Conservation (phyloP, 495 filamentous ascomycete genomes). For the Xylaria palmicola region DNA sequence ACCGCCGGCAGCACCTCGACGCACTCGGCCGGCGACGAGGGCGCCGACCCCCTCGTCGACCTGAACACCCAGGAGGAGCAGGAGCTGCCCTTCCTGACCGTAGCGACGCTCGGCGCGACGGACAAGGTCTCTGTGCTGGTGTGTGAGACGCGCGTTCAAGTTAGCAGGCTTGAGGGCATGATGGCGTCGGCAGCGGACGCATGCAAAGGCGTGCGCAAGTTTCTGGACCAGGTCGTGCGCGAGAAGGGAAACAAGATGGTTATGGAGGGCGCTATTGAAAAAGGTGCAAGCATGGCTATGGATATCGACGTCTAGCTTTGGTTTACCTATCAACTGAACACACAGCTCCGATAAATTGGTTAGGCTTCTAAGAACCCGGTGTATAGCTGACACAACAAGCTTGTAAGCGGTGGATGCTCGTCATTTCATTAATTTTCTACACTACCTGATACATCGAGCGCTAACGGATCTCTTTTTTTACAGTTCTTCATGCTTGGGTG, state of each 20-base stretch:
- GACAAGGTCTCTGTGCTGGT: constrained; percentile 78
- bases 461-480: constrained; percentile 22
- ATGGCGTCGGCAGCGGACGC: constrained; percentile 88
- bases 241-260: constrained; percentile 64
- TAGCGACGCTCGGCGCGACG: constrained; percentile 68
- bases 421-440: constrained; percentile 11
- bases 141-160: constrained; percentile 81
- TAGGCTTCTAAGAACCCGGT: background rate
- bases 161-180: constrained; percentile 82
- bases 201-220: constrained; percentile 78
- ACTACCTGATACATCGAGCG: constrained; percentile 8
- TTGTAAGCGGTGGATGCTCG: background rate
- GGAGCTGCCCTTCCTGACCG: constrained; percentile 84
- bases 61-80: constrained; percentile 82
- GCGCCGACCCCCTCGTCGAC: constrained; percentile 85
- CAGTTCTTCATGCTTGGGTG: constrained; percentile 46
- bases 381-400: background rate
- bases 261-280: constrained; percentile 53
- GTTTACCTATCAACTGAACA: constrained; percentile 3
- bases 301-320: constrained; percentile 36
- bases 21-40: constrained; percentile 60
- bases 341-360: background rate
- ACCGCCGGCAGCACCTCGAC: constrained; percentile 76
- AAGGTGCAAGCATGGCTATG: constrained; percentile 43
- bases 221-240: constrained; percentile 70